phyloP scores from a whole-genome alignment of 176 grass and related monocot genomes.

The Urochloa ruziziensis region DNA sequence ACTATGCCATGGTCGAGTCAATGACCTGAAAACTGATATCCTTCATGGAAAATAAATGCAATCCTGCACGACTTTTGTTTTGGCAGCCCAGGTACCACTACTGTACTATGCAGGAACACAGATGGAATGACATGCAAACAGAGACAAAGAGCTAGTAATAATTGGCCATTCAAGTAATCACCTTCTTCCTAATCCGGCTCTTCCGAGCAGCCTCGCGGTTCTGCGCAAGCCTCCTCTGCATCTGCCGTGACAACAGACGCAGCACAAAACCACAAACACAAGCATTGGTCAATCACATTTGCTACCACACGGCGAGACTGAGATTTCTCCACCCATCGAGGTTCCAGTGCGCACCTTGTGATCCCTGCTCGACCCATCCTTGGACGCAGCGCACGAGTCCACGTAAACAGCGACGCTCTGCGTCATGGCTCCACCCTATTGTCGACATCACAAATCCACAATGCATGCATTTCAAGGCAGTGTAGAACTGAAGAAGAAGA shows the following conservation, averaged over 20 bases:
- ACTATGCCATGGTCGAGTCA: background rate
- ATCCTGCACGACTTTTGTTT: no score
- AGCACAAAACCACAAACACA: background rate
- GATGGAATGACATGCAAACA: background rate
- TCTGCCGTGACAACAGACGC: constrained; percentile 32
- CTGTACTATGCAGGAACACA: no score
- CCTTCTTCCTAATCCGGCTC: constrained; percentile 92
- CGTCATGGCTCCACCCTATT: background rate
- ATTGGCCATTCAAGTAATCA: background rate
- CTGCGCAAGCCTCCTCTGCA: constrained; percentile 75
- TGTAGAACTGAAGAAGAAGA: background rate
- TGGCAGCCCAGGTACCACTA: no score
- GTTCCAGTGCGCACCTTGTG: constrained; percentile 49
- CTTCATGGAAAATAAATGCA: no score
- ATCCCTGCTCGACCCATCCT: constrained; percentile 54
- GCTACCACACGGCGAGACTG: background rate
- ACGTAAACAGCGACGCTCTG: background rate
- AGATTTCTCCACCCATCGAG: background rate
- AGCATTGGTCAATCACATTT: background rate
- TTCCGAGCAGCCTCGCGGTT: constrained; percentile 89
- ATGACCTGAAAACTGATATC: background rate
- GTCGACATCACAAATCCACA: background rate
- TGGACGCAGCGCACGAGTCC: constrained; percentile 49
- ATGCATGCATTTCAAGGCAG: background rate
- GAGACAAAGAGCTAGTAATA: background rate